Evolutionary conservation across 148 eudicot genomes (phyloP).

Genomic region (Vaccinium vitisidaea): DNA sequence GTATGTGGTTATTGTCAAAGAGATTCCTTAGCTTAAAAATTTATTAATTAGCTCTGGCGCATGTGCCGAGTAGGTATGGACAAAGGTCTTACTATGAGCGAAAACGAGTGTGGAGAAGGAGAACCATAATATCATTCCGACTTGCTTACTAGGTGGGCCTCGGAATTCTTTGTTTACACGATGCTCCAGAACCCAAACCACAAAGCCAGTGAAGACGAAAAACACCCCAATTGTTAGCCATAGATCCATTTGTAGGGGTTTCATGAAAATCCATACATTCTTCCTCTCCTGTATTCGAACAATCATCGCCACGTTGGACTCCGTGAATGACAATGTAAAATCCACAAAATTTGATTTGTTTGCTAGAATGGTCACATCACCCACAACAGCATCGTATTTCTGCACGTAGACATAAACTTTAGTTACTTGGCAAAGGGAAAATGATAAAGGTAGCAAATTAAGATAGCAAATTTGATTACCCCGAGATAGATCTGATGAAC

Average conservation of each 20-base stretch:
- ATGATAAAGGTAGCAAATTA: background rate
- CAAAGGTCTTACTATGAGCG: conserved; percentile 54
- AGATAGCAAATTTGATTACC: conserved; percentile 21
- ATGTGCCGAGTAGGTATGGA: too few species aligned
- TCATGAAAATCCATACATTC: conserved; percentile 63
- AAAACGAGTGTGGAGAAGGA: conserved; percentile 68
- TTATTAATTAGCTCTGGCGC: too few species aligned
- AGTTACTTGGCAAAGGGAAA: background rate
- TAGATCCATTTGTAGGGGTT: conserved; percentile 18
- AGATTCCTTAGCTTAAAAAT: too few species aligned
- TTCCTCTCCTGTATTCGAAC: conserved; percentile 43
- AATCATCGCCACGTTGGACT: conserved; percentile 57
- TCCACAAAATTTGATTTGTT: conserved; percentile 46
- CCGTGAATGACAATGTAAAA: conserved; percentile 63
- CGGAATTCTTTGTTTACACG: conserved; percentile 54
- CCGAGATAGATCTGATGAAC: conserved; percentile 33
- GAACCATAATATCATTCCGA: conserved; percentile 62
- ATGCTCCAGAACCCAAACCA: conserved; percentile 72
- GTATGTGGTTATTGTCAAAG: too few species aligned
- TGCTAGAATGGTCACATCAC: conserved; percentile 53
- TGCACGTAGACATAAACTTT: conserved; percentile 15
- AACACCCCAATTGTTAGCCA: conserved; percentile 57
- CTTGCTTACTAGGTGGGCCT: conserved; percentile 55
- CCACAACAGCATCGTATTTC: conserved; percentile 59
- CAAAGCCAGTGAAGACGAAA: conserved; percentile 59